Evolutionary conservation across 2,329 filamentous ascomycete genomes (phyloP).

Genomic region (Fusarium tuaranense): DNA sequence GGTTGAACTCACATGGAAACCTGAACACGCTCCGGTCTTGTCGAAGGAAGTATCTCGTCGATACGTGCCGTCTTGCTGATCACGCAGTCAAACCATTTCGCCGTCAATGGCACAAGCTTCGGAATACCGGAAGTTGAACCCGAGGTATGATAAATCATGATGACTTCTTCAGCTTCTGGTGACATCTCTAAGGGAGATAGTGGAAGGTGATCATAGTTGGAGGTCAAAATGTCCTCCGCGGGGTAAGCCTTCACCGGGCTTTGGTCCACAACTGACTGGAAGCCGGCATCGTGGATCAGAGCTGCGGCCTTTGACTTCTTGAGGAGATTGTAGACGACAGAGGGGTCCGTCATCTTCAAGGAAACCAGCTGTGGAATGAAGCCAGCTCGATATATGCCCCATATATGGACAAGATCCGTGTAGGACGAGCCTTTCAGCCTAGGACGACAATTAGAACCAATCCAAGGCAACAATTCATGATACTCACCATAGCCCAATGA

Average conservation of each 20-base stretch:
- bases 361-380: constrained; percentile 37
- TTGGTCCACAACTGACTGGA: neutral
- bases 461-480: accelerated
- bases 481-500: constrained; percentile 36
- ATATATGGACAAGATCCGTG: constrained; percentile 30
- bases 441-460: neutral
- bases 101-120: constrained; percentile 35
- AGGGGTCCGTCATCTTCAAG: constrained; percentile 26
- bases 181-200: neutral
- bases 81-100: constrained; percentile 23
- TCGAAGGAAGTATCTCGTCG: neutral
- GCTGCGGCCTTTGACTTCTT: constrained; percentile 16
- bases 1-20: constrained; percentile 1
- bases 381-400: constrained; percentile 33
- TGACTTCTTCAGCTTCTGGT: constrained; percentile 1
- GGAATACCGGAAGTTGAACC: constrained; percentile 37
- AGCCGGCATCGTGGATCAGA: constrained; percentile 22
- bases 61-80: neutral
- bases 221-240: neutral
- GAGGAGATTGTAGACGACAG: constrained; percentile 31
- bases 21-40: neutral
- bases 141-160: constrained; percentile 36
- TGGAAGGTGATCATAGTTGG: neutral
- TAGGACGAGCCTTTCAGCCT: constrained; percentile 35
- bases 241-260: constrained; percentile 12